Evolutionary conservation across 768 basidiomycete genomes (phyloP).

Genomic region (Roridomyces roridus): DNA sequence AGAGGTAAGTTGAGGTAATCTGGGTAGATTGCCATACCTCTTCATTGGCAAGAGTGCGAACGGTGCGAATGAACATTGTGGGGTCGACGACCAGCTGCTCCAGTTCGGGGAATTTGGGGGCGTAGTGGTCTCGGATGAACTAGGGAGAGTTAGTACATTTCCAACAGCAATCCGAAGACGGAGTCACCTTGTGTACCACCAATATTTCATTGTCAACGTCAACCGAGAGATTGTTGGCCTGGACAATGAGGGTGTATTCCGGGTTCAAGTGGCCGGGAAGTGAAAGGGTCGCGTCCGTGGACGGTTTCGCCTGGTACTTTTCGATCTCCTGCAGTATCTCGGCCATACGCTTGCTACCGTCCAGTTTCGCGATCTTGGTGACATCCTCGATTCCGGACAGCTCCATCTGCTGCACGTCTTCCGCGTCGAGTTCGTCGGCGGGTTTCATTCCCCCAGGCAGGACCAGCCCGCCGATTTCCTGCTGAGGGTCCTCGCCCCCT

Average conservation of each 20-base stretch:
- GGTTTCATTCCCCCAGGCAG: conserved; percentile 89
- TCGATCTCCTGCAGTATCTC: conserved; percentile 93
- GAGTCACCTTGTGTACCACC: conserved; percentile 88
- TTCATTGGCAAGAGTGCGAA: conserved; percentile 85
- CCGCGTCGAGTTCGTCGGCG: conserved; percentile 94
- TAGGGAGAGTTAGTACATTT: conserved; percentile 38
- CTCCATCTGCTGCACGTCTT: conserved; percentile 96
- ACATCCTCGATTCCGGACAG: conserved; percentile 86
- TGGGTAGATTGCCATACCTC: conserved; percentile 53
- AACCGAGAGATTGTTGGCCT: conserved; percentile 97
- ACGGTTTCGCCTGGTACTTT: conserved; percentile 82
- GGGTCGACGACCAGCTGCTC: conserved; percentile 95
- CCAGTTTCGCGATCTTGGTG: conserved; percentile 84
- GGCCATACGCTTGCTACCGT: conserved; percentile 85
- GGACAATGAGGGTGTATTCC: conserved; percentile 95
- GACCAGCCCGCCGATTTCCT: conserved; percentile 63
- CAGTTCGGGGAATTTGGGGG: conserved; percentile 93
- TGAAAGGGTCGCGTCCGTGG: conserved; percentile 77
- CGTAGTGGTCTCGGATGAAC: conserved; percentile 99
- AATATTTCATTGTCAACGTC: conserved; percentile 99
- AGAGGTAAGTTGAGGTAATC: conserved; percentile 2
- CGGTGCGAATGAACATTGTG: conserved; percentile 89
- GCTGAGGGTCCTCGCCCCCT: conserved; percentile 49
- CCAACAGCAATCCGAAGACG: background rate
- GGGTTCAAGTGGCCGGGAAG: conserved; percentile 88